These are phyloP conservation scores for Lolium perenne DNA, from an alignment of 176 grass and related monocot genomes.

Conservation along the genomic window DNA sequence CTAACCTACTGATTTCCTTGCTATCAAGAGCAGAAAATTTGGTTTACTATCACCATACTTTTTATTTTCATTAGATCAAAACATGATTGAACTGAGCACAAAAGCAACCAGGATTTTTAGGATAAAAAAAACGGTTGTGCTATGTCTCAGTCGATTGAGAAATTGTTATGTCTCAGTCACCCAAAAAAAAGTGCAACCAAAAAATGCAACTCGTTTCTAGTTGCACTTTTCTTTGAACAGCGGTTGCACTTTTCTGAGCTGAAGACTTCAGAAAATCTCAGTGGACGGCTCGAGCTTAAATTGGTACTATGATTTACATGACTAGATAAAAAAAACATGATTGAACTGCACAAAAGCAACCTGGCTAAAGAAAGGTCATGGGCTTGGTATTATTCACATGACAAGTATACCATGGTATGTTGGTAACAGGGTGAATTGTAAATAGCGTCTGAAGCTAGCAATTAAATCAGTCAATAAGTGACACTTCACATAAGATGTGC, in stretches of 20 bases:
- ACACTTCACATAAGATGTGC: neutral
- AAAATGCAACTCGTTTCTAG: too few species aligned
- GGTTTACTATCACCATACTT: neutral
- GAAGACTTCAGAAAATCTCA: too few species aligned
- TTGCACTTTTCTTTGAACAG: too few species aligned
- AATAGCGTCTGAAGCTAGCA: constrained; percentile 26
- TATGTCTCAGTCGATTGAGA: too few species aligned
- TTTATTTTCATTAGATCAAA: neutral
- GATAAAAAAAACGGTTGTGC: too few species aligned
- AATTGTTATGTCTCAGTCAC: too few species aligned
- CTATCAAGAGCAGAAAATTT: neutral
- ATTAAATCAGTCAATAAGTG: constrained; percentile 25
- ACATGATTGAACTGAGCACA: neutral
- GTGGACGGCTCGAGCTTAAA: neutral
- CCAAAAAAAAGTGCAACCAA: too few species aligned
- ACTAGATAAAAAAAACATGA: neutral
- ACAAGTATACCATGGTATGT: constrained; percentile 7
- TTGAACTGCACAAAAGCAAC: neutral
- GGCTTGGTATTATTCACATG: neutral
- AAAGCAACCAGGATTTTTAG: neutral
- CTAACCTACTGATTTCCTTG: neutral
- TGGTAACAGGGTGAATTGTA: neutral
- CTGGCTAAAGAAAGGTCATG: neutral
- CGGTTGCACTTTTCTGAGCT: too few species aligned
- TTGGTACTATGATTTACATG: neutral